Percentiles rank a stretch among this genome's conserved stretches.
phyloP scores from a whole-genome alignment of 2,329 filamentous ascomycete species.

The Hirsutella thompsonii region DNA sequence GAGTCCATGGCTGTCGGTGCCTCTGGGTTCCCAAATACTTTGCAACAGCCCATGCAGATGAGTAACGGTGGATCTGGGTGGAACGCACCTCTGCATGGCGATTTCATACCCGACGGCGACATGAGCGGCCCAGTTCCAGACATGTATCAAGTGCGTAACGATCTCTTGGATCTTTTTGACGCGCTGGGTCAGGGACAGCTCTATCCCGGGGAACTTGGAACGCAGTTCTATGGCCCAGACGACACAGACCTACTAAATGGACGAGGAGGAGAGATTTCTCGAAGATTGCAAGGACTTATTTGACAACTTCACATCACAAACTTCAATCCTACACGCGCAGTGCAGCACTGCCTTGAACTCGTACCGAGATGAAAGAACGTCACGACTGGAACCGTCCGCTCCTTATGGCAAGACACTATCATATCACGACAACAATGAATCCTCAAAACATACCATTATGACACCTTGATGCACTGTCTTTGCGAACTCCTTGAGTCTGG shows the following conservation, averaged over 20 bases:
- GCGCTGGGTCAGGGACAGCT: slow-evolving; percentile 18
- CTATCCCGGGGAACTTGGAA: slow-evolving; percentile 6
- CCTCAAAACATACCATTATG: slow-evolving; percentile 41
- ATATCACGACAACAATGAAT: slow-evolving; percentile 1
- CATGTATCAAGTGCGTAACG: slow-evolving; percentile 20
- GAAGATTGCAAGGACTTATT: slow-evolving; percentile 20
- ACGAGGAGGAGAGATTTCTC: slow-evolving; percentile 16
- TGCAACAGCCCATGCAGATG: neutral
- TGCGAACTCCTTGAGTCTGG: slow-evolving; percentile 17
- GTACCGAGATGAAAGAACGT: no score
- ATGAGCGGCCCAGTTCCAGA: slow-evolving; percentile 12
- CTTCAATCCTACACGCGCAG: no score
- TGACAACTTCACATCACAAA: neutral
- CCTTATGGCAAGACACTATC: neutral
- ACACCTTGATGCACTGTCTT: slow-evolving; percentile 19
- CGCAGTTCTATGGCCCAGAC: slow-evolving; percentile 5
- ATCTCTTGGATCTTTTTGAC: slow-evolving; percentile 22
- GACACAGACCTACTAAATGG: slow-evolving; percentile 5
- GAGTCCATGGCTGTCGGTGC: neutral
- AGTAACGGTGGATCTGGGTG: neutral
- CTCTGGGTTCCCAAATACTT: neutral
- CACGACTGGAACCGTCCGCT: no score
- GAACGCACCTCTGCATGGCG: neutral
- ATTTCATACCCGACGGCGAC: slow-evolving; percentile 4
- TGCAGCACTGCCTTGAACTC: no score